A percentile compares a stretch with the other conserved stretches of the same genome.
Evolutionary conservation across 2,329 filamentous ascomycete genomes (phyloP).

Genomic region (Fusarium decemcellulare): DNA sequence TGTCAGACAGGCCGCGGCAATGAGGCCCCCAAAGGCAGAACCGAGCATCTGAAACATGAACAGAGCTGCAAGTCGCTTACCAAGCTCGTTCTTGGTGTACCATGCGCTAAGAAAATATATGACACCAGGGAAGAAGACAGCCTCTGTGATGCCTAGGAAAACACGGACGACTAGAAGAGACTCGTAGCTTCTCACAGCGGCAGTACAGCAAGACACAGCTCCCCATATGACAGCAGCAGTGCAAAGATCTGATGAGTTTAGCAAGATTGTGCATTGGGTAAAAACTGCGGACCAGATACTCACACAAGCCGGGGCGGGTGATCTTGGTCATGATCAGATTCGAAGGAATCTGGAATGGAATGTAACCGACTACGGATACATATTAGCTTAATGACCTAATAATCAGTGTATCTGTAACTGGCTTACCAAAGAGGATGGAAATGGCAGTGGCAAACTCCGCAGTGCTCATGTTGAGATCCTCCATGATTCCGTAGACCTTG

Average conservation of each 20-base stretch:
- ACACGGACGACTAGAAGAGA: slow-evolving; percentile 53
- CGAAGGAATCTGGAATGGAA: slow-evolving; percentile 63
- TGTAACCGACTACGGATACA: slow-evolving; percentile 55
- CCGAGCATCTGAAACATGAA: slow-evolving; percentile 54
- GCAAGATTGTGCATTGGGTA: neutral
- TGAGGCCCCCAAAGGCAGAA: slow-evolving; percentile 65
- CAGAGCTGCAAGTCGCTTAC: slow-evolving; percentile 53
- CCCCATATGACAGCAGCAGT: slow-evolving; percentile 59
- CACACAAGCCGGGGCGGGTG: slow-evolving; percentile 59
- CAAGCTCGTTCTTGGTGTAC: slow-evolving; percentile 57
- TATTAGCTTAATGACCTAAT: neutral
- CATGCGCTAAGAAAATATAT: slow-evolving; percentile 58
- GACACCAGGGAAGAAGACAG: slow-evolving; percentile 56
- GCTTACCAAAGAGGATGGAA: slow-evolving; percentile 57
- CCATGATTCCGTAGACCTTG: slow-evolving; percentile 57
- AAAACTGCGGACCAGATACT: slow-evolving; percentile 34
- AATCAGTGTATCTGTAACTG: too few relatives aligned
- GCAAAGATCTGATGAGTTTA: slow-evolving; percentile 42
- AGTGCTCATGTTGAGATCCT: slow-evolving; percentile 55
- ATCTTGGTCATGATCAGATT: slow-evolving; percentile 64
- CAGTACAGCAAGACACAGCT: slow-evolving; percentile 57
- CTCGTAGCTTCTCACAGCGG: slow-evolving; percentile 51
- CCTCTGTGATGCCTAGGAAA: slow-evolving; percentile 54
- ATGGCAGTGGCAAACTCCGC: slow-evolving; percentile 56
- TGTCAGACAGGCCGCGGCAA: slow-evolving; percentile 63